These are phyloP conservation scores for Umbelopsis sp. DNA, from an alignment of 371 early-diverging fungal genomes.

Conservation along the genomic window DNA sequence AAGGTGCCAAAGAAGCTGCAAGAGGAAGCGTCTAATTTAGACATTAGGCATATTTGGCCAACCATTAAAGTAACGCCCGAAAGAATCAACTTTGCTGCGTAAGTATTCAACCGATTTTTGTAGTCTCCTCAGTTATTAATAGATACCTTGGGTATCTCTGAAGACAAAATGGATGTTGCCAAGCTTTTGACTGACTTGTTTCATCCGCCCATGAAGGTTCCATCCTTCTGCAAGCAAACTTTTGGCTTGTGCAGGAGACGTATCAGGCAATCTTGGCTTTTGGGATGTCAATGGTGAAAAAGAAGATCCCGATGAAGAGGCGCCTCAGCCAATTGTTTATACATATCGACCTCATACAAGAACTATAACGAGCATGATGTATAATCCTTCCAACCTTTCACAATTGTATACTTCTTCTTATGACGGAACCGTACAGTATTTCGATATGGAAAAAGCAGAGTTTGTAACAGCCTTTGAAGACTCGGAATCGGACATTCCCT, in stretches of 20 bases:
- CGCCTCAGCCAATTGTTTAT: constrained; percentile 54
- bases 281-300: constrained; percentile 62
- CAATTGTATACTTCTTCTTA: constrained; percentile 65
- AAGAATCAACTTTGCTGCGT: constrained; percentile 52
- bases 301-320: constrained; percentile 49
- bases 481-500: constrained; percentile 29
- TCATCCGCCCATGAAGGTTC: constrained; percentile 39
- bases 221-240: constrained; percentile 66
- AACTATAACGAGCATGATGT: constrained; percentile 58
- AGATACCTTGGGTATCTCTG: not conserved
- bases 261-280: constrained; percentile 66
- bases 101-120: constrained; percentile 20
- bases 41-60: constrained; percentile 51
- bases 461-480: constrained; percentile 54
- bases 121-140: not conserved
- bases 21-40: constrained; percentile 23
- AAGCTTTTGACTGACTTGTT: constrained; percentile 10
- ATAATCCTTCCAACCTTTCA: constrained; percentile 51
- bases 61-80: constrained; percentile 63
- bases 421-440: constrained; percentile 64
- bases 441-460: constrained; percentile 62
- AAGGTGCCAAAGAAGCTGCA: constrained; percentile 23
- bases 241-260: constrained; percentile 65
- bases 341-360: constrained; percentile 64
- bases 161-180: not conserved